phyloP scores from a whole-genome alignment of 257 asterid species.

The Solanum etuberosum region DNA sequence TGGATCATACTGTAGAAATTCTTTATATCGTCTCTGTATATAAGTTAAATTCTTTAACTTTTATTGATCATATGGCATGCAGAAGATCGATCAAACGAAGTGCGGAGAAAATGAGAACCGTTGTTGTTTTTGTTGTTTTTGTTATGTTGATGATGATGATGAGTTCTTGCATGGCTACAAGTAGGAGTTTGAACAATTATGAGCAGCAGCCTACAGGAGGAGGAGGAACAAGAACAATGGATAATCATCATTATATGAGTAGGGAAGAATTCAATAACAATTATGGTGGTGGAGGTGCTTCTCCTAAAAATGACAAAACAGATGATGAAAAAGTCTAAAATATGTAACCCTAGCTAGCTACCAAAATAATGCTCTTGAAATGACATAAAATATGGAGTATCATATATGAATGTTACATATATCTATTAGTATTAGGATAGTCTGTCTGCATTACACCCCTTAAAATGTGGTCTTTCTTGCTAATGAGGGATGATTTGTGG shows the following conservation, averaged over 20 bases:
- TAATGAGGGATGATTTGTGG: not conserved
- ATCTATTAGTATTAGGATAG: not conserved
- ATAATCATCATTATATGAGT: not conserved
- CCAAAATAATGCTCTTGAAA: not conserved
- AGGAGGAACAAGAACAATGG: not conserved
- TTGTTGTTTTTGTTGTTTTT: not conserved
- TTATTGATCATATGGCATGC: not conserved
- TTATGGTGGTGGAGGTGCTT: not conserved
- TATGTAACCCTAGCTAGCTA: not conserved
- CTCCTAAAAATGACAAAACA: not conserved
- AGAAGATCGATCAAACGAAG: not conserved
- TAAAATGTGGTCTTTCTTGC: fast-evolving
- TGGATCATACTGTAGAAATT: not conserved
- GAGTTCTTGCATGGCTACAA: not conserved
- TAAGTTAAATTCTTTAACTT: not conserved
- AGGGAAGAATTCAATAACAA: not conserved
- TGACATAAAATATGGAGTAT: not conserved
- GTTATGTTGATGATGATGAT: not conserved
- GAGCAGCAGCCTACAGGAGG: not conserved
- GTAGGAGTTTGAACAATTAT: not conserved
- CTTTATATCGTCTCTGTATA: not conserved
- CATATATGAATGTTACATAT: not conserved
- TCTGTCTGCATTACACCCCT: not conserved
- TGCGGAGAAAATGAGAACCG: not conserved
- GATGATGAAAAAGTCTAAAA: not conserved